phyloP scores from a whole-genome alignment of 495 filamentous ascomycete species.

The Aspergillus incahuasiensis region DNA sequence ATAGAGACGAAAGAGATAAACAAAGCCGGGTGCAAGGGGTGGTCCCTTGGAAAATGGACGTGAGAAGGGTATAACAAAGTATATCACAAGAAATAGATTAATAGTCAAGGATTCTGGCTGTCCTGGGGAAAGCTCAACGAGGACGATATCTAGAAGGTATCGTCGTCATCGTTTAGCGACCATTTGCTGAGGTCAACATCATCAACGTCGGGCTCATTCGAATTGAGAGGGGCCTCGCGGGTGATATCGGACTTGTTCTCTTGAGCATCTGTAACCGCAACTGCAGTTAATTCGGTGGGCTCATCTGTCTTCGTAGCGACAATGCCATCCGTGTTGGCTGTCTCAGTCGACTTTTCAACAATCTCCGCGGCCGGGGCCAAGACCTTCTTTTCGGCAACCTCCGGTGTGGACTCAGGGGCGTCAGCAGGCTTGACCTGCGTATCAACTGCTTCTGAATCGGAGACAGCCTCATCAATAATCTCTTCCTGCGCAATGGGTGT shows the following conservation, averaged over 20 bases:
- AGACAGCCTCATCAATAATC: neutral
- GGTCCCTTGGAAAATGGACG: constrained; percentile 14
- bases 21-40: constrained; percentile 4
- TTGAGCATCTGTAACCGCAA: neutral
- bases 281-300: neutral
- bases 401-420: constrained; percentile 2
- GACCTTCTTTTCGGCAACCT: constrained; percentile 2
- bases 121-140: neutral
- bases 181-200: constrained; percentile 30
- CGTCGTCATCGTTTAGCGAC: constrained; percentile 22
- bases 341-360: neutral
- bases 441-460: neutral
- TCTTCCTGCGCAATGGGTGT: neutral
- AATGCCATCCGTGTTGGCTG: neutral
- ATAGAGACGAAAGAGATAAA: constrained; percentile 3
- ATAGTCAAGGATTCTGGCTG: neutral
- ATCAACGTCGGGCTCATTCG: constrained; percentile 18
- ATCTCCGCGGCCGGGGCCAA: neutral
- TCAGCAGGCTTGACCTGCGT: constrained; percentile 4
- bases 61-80: constrained; percentile 22
- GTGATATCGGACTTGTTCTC: neutral
- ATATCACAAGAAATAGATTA: constrained; percentile 16
- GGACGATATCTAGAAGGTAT: neutral
- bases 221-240: constrained; percentile 2
- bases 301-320: neutral